Evolutionary conservation across 306 rosid species (phyloP).

Genomic region (Crataegus laevigata): DNA sequence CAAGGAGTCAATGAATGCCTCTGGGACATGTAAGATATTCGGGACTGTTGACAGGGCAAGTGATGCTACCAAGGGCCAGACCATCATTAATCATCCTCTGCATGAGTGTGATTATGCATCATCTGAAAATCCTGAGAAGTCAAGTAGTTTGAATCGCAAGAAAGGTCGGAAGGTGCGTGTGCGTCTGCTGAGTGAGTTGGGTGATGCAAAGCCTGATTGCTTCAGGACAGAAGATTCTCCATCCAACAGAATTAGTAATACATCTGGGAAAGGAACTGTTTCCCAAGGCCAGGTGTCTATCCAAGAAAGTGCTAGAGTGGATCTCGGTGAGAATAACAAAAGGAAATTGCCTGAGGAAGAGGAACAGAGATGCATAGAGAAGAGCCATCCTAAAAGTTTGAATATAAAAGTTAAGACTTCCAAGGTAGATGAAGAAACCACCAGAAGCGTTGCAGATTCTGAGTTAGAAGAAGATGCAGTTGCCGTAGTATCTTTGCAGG

Average conservation of each 20-base stretch:
- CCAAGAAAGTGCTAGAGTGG: conserved; percentile 36
- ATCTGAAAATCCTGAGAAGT: conserved; percentile 39
- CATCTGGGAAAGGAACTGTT: conserved; percentile 35
- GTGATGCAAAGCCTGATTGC: conserved; percentile 36
- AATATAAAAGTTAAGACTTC: conserved; percentile 27
- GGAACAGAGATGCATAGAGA: conserved; percentile 31
- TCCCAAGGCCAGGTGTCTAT: conserved; percentile 40
- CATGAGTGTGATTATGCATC: conserved; percentile 32
- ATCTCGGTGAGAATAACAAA: conserved; percentile 40
- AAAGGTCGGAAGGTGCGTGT: conserved; percentile 48
- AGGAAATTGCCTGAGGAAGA: conserved; percentile 55
- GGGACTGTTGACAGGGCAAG: conserved; percentile 17
- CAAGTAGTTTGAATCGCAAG: conserved; percentile 49
- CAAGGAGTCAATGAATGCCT: conserved; percentile 23
- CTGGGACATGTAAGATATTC: conserved; percentile 15
- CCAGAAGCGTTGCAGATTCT: conserved; percentile 15
- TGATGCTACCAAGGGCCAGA: conserved; percentile 25
- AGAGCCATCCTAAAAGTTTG: conserved; percentile 21
- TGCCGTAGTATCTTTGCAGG: conserved; percentile 29
- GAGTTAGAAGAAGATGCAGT: conserved; percentile 34
- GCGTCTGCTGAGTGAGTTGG: conserved; percentile 82
- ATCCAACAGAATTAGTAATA: conserved; percentile 30
- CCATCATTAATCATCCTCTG: conserved; percentile 19
- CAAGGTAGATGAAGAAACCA: conserved; percentile 32
- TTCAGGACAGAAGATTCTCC: conserved; percentile 31